Evolutionary conservation across 202 grass and related monocot species (phyloP).

Genomic region (Zoysia matrella): DNA sequence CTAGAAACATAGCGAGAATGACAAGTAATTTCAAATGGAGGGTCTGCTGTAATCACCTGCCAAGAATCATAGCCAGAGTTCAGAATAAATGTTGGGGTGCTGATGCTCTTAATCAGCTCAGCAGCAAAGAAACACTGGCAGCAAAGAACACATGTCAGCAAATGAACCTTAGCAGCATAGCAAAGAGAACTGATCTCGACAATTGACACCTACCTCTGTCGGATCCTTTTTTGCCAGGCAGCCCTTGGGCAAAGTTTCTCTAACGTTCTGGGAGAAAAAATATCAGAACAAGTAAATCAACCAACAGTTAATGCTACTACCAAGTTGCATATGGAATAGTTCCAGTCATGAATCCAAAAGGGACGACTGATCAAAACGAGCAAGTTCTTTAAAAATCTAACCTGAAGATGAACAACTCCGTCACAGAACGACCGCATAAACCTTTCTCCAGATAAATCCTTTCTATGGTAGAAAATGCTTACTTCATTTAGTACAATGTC

Average conservation of each 20-base stretch:
- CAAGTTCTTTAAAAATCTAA: slow-evolving; percentile 19
- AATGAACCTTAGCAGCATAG: neutral
- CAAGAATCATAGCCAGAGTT: slow-evolving; percentile 78
- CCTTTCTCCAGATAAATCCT: slow-evolving; percentile 56
- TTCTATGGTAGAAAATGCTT: slow-evolving; percentile 41
- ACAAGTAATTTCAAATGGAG: too few species aligned
- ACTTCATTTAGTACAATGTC: slow-evolving; percentile 31
- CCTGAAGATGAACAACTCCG: slow-evolving; percentile 66
- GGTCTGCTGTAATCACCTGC: slow-evolving; percentile 54
- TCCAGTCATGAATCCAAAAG: neutral
- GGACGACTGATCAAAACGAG: neutral
- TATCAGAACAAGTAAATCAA: neutral
- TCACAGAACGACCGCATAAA: slow-evolving; percentile 38
- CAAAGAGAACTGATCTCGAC: neutral
- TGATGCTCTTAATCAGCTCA: slow-evolving; percentile 77
- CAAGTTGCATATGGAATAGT: neutral
- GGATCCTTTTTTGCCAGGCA: slow-evolving; percentile 43
- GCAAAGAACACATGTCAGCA: neutral
- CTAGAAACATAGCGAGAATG: too few species aligned
- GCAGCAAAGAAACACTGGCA: slow-evolving; percentile 69
- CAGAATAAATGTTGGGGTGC: slow-evolving; percentile 70
- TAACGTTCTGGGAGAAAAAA: slow-evolving; percentile 39
- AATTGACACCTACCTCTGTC: slow-evolving; percentile 12
- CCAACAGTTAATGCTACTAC: neutral
- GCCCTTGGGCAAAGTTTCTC: slow-evolving; percentile 38